Evolutionary conservation across 805 yeast genomes (phyloP).

Genomic region (Sungouiozyma intestinalis): DNA sequence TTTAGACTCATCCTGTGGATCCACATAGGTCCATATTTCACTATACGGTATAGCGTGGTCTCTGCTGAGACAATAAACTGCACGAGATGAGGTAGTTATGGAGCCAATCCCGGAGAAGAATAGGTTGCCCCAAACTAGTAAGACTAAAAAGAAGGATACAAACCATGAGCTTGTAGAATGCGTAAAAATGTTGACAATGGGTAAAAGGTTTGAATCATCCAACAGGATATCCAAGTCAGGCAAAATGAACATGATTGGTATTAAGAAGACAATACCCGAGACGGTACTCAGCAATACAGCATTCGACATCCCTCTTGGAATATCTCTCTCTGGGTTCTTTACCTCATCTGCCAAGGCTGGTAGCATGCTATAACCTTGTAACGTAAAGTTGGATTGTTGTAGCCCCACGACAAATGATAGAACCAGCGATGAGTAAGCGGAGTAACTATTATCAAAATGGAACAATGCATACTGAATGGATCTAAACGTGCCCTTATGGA

Average conservation of each 20-base stretch:
- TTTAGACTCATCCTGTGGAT: slow-evolving; percentile 40
- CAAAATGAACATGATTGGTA: slow-evolving; percentile 61
- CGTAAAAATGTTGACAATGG: slow-evolving; percentile 68
- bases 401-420: slow-evolving; percentile 69
- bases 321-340: slow-evolving; percentile 57
- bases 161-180: slow-evolving; percentile 56
- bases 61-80: slow-evolving; percentile 74
- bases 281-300: slow-evolving; percentile 54
- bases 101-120: slow-evolving; percentile 73
- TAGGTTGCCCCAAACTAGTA: slow-evolving; percentile 58
- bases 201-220: slow-evolving; percentile 58
- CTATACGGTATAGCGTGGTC: slow-evolving; percentile 70
- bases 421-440: slow-evolving; percentile 60
- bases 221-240: slow-evolving; percentile 52
- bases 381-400: slow-evolving; percentile 67
- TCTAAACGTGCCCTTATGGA: slow-evolving; percentile 47
- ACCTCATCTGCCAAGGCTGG: slow-evolving; percentile 81
- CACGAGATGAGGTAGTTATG: slow-evolving; percentile 70
- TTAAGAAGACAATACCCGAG: slow-evolving; percentile 62
- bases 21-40: slow-evolving; percentile 55
- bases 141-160: slow-evolving; percentile 57
- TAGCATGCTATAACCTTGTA: slow-evolving; percentile 75
- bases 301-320: slow-evolving; percentile 61
- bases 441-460: slow-evolving; percentile 56
- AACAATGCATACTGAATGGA: slow-evolving; percentile 50